Evolutionary conservation across 257 asterid species (phyloP), one percentile per base, ranked within the genome.

Genomic region (Ajuga chamaepitys): DNA sequence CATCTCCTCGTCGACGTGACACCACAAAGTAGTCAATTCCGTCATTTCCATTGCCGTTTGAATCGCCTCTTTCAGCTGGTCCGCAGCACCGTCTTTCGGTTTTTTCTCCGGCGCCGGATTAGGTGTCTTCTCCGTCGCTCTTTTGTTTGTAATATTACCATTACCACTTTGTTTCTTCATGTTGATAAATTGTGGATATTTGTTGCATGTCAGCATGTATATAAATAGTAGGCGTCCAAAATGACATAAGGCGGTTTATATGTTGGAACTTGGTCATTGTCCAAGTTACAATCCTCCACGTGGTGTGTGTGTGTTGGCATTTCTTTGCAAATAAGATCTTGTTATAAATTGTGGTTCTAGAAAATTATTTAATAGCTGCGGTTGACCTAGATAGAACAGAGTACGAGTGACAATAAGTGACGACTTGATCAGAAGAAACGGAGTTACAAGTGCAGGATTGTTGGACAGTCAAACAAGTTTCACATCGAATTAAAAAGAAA

Each of bases 81-180:
- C 48, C 50, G 51, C 42, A 45, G n/a, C 40, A 21, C 2, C 8
- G 47, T n/a, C 45, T n/a, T 57, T 8, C 4, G 22, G 13, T 56
- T 30, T 57, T 35, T 70, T 70, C 73, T 50, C 46, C 13, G 20
- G 26, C 35, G 1, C 37, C 28, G 34, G 37, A 26, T 28, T 4
- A 4, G 4, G 7, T 20, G 21, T 56, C 3, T 7, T 10, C 5
- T 13, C 46, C 16, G 35, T 25, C 16, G 60, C 42, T 21, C 8
- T 52, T 70, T 71, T 5, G 18, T 60, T 67, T 35, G 41, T 42
- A n/a, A n/a, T n/a, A 65, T 40, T 53, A 10, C 6, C 3, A 6
- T 26, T 62, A 0, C 59, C 73, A 40, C 78, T 72, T 74, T 74
- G 75, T 72, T 77, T 72, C 74, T 77, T 79, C 87, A 79, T 81